These are phyloP conservation scores for Antrodiella citrinella DNA, from an alignment of 768 basidiomycete species.

Conservation along the genomic window DNA sequence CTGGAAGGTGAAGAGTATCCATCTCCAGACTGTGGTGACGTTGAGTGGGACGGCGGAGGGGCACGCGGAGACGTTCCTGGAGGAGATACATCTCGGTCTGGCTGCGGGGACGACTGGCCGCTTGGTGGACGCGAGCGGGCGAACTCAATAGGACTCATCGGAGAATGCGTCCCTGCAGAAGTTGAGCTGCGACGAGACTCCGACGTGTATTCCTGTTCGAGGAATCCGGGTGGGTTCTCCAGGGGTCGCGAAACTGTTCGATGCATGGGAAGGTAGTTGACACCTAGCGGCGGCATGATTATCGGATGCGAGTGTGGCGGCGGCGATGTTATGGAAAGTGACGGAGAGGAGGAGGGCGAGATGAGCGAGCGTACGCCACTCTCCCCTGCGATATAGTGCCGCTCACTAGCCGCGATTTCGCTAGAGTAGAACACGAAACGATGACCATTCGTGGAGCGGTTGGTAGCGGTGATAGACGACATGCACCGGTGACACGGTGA, in stretches of 20 bases:
- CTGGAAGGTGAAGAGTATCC: background rate
- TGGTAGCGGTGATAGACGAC: slow-evolving; percentile 54
- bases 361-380: slow-evolving; percentile 37
- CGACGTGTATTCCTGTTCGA: background rate
- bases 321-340: background rate
- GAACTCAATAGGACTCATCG: background rate
- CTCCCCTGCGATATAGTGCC: slow-evolving; percentile 56
- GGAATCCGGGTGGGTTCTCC: background rate
- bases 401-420: slow-evolving; percentile 55
- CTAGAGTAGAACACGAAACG: slow-evolving; percentile 81
- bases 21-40: slow-evolving; percentile 9
- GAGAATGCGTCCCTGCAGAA: background rate
- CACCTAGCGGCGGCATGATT: background rate
- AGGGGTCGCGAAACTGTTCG: background rate
- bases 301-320: background rate
- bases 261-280: background rate
- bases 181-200: background rate
- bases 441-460: slow-evolving; percentile 75
- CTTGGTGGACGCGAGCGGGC: slow-evolving; percentile 2
- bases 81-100: slow-evolving; percentile 2
- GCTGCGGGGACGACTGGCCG: background rate
- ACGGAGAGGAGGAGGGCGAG: background rate
- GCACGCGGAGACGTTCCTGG: slow-evolving; percentile 7
- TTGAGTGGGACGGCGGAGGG: slow-evolving; percentile 9
- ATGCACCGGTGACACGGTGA: slow-evolving; percentile 73